phyloP scores from a whole-genome alignment of 2,329 filamentous ascomycete species.

The Phaeosphaeriaceae sp. region DNA sequence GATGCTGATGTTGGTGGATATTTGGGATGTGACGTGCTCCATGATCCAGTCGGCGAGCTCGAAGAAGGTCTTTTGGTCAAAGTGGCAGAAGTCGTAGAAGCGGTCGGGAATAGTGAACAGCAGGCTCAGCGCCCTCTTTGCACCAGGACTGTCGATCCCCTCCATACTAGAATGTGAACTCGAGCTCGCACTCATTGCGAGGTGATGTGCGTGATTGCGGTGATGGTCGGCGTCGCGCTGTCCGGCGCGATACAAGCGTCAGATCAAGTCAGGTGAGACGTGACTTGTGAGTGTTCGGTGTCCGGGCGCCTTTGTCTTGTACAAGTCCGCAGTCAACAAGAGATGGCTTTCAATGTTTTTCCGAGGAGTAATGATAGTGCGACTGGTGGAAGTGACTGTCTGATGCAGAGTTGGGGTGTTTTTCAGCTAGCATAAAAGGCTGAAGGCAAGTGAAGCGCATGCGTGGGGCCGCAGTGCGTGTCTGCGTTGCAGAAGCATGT shows the following conservation, averaged over 20 bases:
- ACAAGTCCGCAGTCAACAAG: background rate
- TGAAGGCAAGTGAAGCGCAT: constrained; percentile 22
- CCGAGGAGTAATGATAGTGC: constrained; percentile 1
- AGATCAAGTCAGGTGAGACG: constrained; percentile 9
- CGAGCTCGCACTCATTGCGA: constrained; percentile 9
- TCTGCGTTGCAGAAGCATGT: constrained; percentile 14
- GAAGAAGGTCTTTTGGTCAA: constrained; percentile 49
- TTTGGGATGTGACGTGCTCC: constrained; percentile 39
- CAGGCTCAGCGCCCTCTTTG: constrained; percentile 38
- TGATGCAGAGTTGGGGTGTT: background rate
- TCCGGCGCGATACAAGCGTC: constrained; percentile 8
- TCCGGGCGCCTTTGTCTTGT: constrained; percentile 1
- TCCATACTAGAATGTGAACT: constrained; percentile 20
- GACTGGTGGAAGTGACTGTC: background rate
- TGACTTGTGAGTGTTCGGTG: background rate
- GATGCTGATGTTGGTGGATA: constrained; percentile 42
- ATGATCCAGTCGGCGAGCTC: constrained; percentile 49
- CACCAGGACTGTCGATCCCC: constrained; percentile 32
- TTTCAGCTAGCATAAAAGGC: constrained; percentile 10
- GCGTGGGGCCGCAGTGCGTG: constrained; percentile 23
- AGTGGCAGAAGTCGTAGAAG: constrained; percentile 48
- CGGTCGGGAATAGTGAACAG: constrained; percentile 46
- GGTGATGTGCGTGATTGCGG: constrained; percentile 5
- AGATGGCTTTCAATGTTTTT: background rate
- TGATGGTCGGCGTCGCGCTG: constrained; percentile 2